Evolutionary conservation across 495 filamentous ascomycete genomes (phyloP), one percentile per base, ranked within the genome.

Genomic region (Aspergillus diversus): DNA sequence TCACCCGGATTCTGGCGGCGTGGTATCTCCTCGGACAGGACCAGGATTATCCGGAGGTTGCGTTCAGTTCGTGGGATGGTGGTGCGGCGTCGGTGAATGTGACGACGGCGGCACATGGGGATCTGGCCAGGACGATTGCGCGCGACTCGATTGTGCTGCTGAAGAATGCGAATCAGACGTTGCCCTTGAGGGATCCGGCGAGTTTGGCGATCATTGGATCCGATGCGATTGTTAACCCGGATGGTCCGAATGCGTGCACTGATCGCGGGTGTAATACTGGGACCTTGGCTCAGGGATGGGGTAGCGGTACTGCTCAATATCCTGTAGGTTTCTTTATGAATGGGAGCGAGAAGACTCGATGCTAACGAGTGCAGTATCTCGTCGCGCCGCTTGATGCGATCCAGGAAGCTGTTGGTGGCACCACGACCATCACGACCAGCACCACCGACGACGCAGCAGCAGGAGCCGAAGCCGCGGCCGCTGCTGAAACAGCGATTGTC

Each of bases 191-290:
- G 7, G 71, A 69, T 0, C 80, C 83, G 6, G 74, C 69, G 43
- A 86, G 79, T 65, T 79, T 90, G 17, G 68, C 63, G 13, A 78
- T 91, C 16, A 83, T 88, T 59, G 88, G 88, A 9, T 84, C 87
- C 17, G 87, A 89, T 49, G 87, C 86, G 5, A 61, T 61, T 37
- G 51, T 61, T 15, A 83, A 83, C 16, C 79, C 84, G 5, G 76
- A 80, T 71, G 92, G 92, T 0, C 87, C 91, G 7, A 96, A 96
- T 71, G 83, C 86, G 9, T 94, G 90, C 69, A 21, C 55, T 33
- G 89, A 96, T 71, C 85, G 86, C 48, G 84, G 87, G 16, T 94
- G 92, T 64, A 78, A 91, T 74, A 82, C 79, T 21, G 92, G 91
- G 4, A 77, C 75, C 1, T 72, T 89, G 2, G 85, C 83, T 17